phyloP scores from a whole-genome alignment of 768 basidiomycete species.

The Suillus subluteus region DNA sequence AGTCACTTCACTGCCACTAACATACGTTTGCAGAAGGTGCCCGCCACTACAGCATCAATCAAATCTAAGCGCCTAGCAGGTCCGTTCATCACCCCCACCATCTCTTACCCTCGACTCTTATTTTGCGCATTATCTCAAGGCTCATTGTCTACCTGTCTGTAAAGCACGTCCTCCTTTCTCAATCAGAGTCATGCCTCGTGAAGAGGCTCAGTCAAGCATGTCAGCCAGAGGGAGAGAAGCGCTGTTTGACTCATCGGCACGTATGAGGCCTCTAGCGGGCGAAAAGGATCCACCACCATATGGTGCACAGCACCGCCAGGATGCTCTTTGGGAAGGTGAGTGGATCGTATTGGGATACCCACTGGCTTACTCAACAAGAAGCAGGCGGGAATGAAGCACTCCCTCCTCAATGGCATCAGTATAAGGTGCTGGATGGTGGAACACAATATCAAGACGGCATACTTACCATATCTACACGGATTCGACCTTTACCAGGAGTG shows the following conservation, averaged over 20 bases:
- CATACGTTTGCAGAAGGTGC: no score
- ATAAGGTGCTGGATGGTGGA: background rate
- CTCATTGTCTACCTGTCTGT: background rate
- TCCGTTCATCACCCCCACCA: background rate
- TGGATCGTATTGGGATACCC: background rate
- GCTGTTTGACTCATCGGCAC: background rate
- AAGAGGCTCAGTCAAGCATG: background rate
- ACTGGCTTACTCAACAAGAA: background rate
- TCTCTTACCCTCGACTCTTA: background rate
- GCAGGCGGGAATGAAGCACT: background rate
- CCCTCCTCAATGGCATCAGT: background rate
- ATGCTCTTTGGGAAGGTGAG: background rate
- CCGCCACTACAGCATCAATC: background rate
- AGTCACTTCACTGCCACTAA: no score
- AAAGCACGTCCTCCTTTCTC: background rate
- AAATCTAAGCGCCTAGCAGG: background rate
- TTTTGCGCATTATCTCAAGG: background rate
- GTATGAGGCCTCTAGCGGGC: background rate
- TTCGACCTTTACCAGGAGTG: slow-evolving; percentile 4
- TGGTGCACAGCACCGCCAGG: background rate
- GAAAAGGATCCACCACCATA: background rate
- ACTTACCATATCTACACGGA: rapidly evolving
- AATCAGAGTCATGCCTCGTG: background rate
- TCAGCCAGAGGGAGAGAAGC: background rate
- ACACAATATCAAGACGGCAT: background rate